Evolutionary conservation across 345 rosid genomes (phyloP), one percentile per base, ranked within the genome.

Genomic region (Salix arbutifolia): DNA sequence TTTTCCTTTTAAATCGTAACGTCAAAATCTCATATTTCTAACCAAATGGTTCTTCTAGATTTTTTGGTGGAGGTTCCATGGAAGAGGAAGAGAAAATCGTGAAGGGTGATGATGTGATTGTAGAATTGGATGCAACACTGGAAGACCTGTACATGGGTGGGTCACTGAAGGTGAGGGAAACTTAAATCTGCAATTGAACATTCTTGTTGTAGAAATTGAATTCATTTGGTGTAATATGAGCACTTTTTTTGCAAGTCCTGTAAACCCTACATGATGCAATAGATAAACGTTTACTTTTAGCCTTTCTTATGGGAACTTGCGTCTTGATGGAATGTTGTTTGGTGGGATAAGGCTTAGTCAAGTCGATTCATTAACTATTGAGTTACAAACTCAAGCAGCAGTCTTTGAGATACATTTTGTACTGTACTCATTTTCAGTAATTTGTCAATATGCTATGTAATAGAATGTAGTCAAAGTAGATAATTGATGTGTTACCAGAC

Each of bases 141-240:
- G 99, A 96, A 85, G 99, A 96, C 85, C 80, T 96, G 71, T 96
- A 94, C 86, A 96, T 94, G 97, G 99, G 99, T 71, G 98, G 99
- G 71, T 87, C 97, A 23, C 78, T 94, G 72, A 91, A 96, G 91
- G 99, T 96, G 83, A 84, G 83, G 25, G 14, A 25, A 10, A 14
- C 58, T 56, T 65, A 66, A n/a, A 35, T 65, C 10, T 38, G 12
- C 62, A 30, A 42, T 23, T 71, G 28, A 46, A 40, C 11, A 26
- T 67, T 50, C n/a, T 31, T 69, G n/a, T 76, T 75, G 18, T 62
- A 16, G 38, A 5, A 64, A 33, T 19, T 71, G 38, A 42, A 75
- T 60, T 25, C 40, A 19, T 19, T 74, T 21, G 53, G 38, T 60
- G n/a, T 25, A 37, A 35, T 60, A 19, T 46, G 23, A 30, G 30